Evolutionary conservation across 1,284 basidiomycete species (phyloP), one percentile per base, ranked within the genome.

Genomic region (Calocybe gambosa): DNA sequence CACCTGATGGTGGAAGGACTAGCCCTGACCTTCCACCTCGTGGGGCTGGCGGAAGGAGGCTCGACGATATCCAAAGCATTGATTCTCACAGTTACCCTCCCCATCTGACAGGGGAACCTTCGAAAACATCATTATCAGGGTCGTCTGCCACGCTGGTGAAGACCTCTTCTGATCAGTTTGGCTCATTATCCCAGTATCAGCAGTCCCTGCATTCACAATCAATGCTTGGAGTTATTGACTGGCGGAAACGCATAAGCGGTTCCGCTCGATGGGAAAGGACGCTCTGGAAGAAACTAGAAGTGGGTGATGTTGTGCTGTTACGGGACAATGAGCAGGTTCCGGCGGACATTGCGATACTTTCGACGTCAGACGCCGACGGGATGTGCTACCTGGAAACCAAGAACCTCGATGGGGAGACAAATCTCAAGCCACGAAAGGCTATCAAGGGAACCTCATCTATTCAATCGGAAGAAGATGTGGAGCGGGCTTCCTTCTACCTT

Each of bases 241-340:
- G 85, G 75, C 70, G 68, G 39, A 78, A 80, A 43, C 78, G 78
- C 25, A 71, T 77, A 1, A 69, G 74, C 0, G 93, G 92, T 0
- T 79, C 83, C 0, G 85, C 90, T 0, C 75, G 78, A 21, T 98
- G 94, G 94, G 94, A 97, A 62, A 75, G 93, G 47, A 98, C 95
- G 2, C 70, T 98, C n/a, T 99, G 95, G 95, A 98, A 98, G 74
- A 97, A 98, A 71, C 75, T 99, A 40, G 93, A 96, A 64, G 94
- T 97, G 4, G 95, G 95, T n/a, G 95, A 98, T 62, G 68, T 98
- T 19, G 89, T 99, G 19, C 69, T 97, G 1, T 71, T 98, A 20
- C 75, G 86, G 45, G 92, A 97, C 59, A 89, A 97, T 63, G 95
- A 98, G 50, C 93, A 96, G 66, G 85, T 98, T 5, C 94, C 95